Evolutionary conservation across 345 rosid genomes (phyloP).

Genomic region (Theobroma cacao): DNA sequence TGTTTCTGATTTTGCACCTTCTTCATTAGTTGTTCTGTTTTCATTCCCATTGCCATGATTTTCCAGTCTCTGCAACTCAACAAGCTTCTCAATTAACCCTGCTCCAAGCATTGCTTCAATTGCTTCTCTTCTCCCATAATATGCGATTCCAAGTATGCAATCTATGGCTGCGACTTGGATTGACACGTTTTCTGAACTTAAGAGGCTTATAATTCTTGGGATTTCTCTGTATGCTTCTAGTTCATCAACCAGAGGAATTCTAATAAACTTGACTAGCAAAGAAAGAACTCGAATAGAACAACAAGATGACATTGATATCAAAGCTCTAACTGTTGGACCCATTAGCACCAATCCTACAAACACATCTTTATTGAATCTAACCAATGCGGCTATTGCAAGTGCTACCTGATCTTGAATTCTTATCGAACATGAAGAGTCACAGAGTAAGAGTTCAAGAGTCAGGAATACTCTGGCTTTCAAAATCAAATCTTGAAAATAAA

Average conservation of each 20-base stretch:
- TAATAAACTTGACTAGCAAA: slow-evolving; percentile 36
- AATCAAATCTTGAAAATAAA: slow-evolving; percentile 48
- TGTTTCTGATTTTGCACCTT: not conserved
- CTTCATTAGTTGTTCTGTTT: not conserved
- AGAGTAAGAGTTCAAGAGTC: slow-evolving; percentile 35
- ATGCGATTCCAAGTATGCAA: slow-evolving; percentile 46
- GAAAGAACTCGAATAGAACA: slow-evolving; percentile 36
- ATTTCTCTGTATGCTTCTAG: slow-evolving; percentile 41
- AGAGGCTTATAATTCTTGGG: slow-evolving; percentile 32
- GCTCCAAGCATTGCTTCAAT: slow-evolving; percentile 38
- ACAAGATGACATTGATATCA: slow-evolving; percentile 39
- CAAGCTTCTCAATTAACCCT: slow-evolving; percentile 38
- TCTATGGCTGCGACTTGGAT: slow-evolving; percentile 28
- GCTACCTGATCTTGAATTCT: slow-evolving; percentile 33
- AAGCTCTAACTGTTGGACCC: slow-evolving; percentile 42
- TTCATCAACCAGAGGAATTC: slow-evolving; percentile 51
- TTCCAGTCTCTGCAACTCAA: slow-evolving; percentile 42
- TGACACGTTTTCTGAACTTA: slow-evolving; percentile 25
- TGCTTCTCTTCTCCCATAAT: slow-evolving; percentile 50
- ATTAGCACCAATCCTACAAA: slow-evolving; percentile 59
- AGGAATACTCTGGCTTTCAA: slow-evolving; percentile 42
- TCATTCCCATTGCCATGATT: not conserved
- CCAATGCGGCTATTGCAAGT: slow-evolving; percentile 33
- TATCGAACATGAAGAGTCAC: slow-evolving; percentile 26
- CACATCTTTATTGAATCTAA: slow-evolving; percentile 51